phyloP scores from a whole-genome alignment of 768 basidiomycete species.

The Vararia minispora region DNA sequence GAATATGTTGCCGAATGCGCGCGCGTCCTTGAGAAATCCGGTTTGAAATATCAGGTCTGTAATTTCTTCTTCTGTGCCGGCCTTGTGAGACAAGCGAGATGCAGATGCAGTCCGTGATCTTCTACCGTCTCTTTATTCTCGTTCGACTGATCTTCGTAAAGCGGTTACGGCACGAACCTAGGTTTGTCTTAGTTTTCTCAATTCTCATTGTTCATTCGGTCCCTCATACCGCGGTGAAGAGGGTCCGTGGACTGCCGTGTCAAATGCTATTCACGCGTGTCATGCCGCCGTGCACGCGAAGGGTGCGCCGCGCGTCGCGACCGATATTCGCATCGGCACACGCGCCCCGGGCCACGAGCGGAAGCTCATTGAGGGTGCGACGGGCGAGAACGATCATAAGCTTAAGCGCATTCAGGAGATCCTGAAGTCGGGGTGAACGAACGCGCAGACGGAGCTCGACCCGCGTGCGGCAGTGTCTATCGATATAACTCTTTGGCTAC shows the following conservation, averaged over 20 bases:
- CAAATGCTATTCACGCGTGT: conserved; percentile 81
- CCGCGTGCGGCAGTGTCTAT: no score
- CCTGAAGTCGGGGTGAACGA: no score
- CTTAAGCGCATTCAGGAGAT: conserved; percentile 76
- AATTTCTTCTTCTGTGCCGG: conserved; percentile 2
- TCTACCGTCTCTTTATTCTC: not conserved
- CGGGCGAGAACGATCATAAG: conserved; percentile 65
- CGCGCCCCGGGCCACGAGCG: conserved; percentile 38
- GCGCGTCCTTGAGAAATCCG: conserved; percentile 69
- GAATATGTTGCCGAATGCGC: conserved; percentile 77
- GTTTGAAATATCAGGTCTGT: conserved; percentile 71
- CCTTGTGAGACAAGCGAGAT: not conserved
- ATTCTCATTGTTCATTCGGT: not conserved
- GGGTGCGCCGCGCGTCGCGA: conserved; percentile 69
- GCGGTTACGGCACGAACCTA: conserved; percentile 88
- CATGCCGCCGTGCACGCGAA: conserved; percentile 77
- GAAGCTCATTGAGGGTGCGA: conserved; percentile 45
- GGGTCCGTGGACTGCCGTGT: conserved; percentile 81
- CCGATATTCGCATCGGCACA: conserved; percentile 93
- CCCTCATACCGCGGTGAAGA: conserved; percentile 25
- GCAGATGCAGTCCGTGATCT: conserved; percentile 67
- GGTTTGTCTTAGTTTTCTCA: conserved; percentile 28
- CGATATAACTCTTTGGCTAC: no score
- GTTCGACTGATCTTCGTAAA: conserved; percentile 18
- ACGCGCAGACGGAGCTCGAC: no score